Evolutionary conservation across 1,284 basidiomycete species (phyloP).

Genomic region (Neonothopanus nambi): DNA sequence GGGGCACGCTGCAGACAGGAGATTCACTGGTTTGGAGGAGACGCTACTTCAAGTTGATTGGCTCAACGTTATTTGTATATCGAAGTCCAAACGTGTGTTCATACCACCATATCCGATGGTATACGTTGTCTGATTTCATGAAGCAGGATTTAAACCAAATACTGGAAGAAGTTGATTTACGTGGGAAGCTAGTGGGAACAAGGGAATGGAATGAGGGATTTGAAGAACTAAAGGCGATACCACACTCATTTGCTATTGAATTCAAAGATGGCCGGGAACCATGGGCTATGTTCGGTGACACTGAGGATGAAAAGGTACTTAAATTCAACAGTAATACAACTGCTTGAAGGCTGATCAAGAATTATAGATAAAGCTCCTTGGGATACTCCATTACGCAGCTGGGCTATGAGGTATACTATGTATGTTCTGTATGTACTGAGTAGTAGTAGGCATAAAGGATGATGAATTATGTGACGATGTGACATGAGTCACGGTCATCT

Average conservation of each 20-base stretch:
- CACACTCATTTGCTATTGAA: constrained; percentile 68
- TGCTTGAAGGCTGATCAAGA: neutral
- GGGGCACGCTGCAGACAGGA: constrained; percentile 64
- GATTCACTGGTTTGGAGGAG: constrained; percentile 65
- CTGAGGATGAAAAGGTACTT: constrained; percentile 65
- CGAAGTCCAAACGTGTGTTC: constrained; percentile 51
- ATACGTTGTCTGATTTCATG: constrained; percentile 8
- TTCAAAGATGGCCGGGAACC: constrained; percentile 48
- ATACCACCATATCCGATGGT: neutral
- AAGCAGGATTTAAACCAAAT: constrained; percentile 47
- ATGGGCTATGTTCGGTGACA: constrained; percentile 69
- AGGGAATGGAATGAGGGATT: constrained; percentile 73
- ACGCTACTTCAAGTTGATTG: constrained; percentile 62
- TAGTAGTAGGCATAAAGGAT: neutral
- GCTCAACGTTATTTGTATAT: constrained; percentile 50
- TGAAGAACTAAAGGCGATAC: constrained; percentile 69
- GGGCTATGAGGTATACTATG: constrained; percentile 29
- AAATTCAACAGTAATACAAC: neutral
- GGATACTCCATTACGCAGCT: constrained; percentile 42
- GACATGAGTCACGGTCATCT: too few relatives aligned
- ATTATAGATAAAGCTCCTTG: constrained; percentile 42
- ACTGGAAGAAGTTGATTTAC: constrained; percentile 51
- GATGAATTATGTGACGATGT: too few relatives aligned
- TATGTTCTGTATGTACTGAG: too few relatives aligned
- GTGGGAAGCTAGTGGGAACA: constrained; percentile 45